phyloP scores from a whole-genome alignment of 306 rosid species.

The Ceratonia siliqua region DNA sequence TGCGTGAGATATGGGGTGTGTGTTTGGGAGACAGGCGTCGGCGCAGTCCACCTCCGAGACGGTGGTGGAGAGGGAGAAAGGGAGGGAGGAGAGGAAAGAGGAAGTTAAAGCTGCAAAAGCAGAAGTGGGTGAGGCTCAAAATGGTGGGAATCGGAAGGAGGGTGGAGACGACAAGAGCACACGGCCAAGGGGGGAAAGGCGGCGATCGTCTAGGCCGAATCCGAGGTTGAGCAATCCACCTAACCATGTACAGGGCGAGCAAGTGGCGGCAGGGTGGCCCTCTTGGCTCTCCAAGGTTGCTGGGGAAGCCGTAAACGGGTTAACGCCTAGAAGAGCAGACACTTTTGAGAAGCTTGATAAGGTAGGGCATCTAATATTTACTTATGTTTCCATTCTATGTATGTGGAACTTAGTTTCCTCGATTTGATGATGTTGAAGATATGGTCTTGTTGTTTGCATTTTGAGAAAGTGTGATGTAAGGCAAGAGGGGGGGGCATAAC shows the following conservation, averaged over 20 bases:
- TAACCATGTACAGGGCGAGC: conserved; percentile 87
- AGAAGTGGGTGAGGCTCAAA: conserved; percentile 41
- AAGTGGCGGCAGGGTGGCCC: conserved; percentile 99
- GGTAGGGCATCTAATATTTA: conserved; percentile 36
- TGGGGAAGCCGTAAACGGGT: conserved; percentile 95
- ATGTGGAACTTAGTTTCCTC: not conserved
- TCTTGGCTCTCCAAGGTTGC: conserved; percentile 98
- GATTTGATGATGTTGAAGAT: conserved; percentile 24
- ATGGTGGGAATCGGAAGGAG: conserved; percentile 54
- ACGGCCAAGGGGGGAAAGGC: conserved; percentile 59
- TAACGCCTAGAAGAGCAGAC: conserved; percentile 91
- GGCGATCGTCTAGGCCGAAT: conserved; percentile 81
- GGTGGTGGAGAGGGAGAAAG: conserved; percentile 34
- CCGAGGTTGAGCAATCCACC: conserved; percentile 88
- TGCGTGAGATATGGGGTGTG: conserved; percentile 80
- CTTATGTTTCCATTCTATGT: conserved; percentile 12
- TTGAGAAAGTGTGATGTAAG: conserved; percentile 18
- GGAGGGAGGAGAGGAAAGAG: conserved; percentile 41
- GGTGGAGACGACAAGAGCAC: conserved; percentile 52
- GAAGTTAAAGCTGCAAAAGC: conserved; percentile 45
- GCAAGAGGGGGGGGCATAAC: not conserved
- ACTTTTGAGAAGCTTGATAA: conserved; percentile 92
- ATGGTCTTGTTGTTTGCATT: conserved; percentile 24
- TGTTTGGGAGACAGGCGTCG: conserved; percentile 64
- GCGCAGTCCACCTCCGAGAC: conserved; percentile 34